Evolutionary conservation across 345 rosid species (phyloP).

Genomic region (Zanthoxylum bungeanum): DNA sequence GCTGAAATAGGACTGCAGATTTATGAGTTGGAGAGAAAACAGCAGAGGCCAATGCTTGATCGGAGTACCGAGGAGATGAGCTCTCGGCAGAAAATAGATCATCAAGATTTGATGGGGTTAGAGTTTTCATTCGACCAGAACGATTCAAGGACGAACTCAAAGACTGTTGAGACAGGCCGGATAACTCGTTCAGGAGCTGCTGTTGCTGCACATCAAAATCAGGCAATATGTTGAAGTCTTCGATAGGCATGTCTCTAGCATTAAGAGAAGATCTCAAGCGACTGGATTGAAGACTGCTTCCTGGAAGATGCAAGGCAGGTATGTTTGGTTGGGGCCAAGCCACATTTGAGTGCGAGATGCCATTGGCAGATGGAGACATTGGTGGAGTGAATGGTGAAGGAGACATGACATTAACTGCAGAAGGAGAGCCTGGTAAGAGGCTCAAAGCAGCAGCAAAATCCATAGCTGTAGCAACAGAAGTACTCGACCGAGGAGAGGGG

Average conservation of each 20-base stretch:
- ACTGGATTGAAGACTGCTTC: conserved; percentile 79
- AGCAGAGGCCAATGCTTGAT: conserved; percentile 47
- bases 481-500: conserved; percentile 77
- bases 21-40: conserved; percentile 64
- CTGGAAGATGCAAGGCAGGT: conserved; percentile 76
- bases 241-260: conserved; percentile 70
- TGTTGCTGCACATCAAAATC: conserved; percentile 80
- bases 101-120: conserved; percentile 81
- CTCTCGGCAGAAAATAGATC: conserved; percentile 62
- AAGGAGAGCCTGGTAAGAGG: conserved; percentile 82
- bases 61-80: conserved; percentile 58
- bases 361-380: conserved; percentile 77
- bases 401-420: conserved; percentile 73
- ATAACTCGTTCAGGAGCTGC: conserved; percentile 58
- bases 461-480: conserved; percentile 59
- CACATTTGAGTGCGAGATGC: conserved; percentile 61
- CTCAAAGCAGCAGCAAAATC: conserved; percentile 80
- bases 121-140: conserved; percentile 67
- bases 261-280: conserved; percentile 80
- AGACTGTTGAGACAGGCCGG: conserved; percentile 47
- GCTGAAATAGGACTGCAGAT: conserved; percentile 58
- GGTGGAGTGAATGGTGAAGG: conserved; percentile 85
- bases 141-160: conserved; percentile 51
- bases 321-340: conserved; percentile 92
- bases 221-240: conserved; percentile 53